Base-by-base conservation (phyloP, 768 basidiomycete species). In the Terana coerulea region DNA sequence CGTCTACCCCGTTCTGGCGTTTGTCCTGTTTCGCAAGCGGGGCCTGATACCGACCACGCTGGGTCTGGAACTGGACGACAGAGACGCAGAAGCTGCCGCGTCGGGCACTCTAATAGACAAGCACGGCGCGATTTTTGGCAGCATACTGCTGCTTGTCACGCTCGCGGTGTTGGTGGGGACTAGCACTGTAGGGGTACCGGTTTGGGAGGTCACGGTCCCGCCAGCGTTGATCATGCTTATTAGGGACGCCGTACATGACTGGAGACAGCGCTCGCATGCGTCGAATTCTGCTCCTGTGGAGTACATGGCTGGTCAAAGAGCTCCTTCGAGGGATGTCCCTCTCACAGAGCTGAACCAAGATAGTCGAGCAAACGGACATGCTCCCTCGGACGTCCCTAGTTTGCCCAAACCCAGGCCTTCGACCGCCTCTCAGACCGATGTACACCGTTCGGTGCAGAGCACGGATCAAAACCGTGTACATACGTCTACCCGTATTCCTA, bases 181-280 rank as follows among this genome's bases (percentile, higher is more conserved):
- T 54, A 88, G 84, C 62, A 90, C 86, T 64, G 74, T 88, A 56
- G 76, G 81, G 40, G 73, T 91, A 15, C 86, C 91, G 47, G 88
- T 91, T 2, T 93, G 89, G 88, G 81, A 77, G 68, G 87, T 95
- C 41, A 88, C 81, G 3, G 75, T 91, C 10, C 91, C 95, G 0
- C 91, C 91, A 41, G 92, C 91, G 0, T 64, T 75, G 0, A 64
- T 79, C 47, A 93, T 92, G 67, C 75, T 94, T 31, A 30, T 78
- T 5, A 81, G 84, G 42, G 93, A 98, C 61, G 45, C 70, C 36
- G 79, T 24, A 62, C 63, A 37, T 78, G 66, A 69, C 51, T 67
- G 65, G 67, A 12, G 17, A 10, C 34, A 11, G 26, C 14, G 17
- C n/a, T 35, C 14, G 17, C 45, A 33, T 14, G 25, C 21, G 30